phyloP scores from a whole-genome alignment of 441 rosid species.

The Aquilaria agallochum region DNA sequence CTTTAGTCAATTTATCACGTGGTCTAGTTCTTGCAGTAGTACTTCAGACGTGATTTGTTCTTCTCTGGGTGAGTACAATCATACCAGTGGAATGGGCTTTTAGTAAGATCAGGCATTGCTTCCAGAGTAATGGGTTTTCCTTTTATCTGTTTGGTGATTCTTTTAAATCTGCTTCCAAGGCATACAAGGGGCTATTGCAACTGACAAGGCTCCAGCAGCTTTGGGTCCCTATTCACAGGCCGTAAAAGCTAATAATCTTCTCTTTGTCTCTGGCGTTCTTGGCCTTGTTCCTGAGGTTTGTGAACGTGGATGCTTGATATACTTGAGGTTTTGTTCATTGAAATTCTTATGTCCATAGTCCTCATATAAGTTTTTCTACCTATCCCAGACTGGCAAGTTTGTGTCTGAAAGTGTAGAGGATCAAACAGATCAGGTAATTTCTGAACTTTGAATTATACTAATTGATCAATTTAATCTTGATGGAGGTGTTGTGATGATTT shows the following conservation, averaged over 20 bases:
- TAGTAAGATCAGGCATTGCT: neutral
- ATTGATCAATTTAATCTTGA: no score
- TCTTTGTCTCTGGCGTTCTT: constrained; percentile 82
- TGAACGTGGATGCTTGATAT: neutral
- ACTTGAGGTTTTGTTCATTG: neutral
- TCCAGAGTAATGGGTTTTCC: constrained; percentile 8
- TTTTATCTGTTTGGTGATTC: no score
- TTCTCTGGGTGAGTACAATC: neutral
- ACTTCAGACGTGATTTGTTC: neutral
- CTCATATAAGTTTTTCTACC: constrained; percentile 11
- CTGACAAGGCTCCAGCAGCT: constrained; percentile 94
- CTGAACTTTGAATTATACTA: no score
- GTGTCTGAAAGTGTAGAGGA: constrained; percentile 63
- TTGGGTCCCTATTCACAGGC: constrained; percentile 97
- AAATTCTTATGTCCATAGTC: neutral
- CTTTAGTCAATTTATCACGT: neutral
- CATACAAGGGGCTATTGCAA: constrained; percentile 62
- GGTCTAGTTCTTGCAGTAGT: neutral
- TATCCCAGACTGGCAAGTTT: constrained; percentile 69
- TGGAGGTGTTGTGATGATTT: no score
- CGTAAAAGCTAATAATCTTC: constrained; percentile 69
- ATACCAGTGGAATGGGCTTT: neutral
- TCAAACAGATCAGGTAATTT: constrained; percentile 82
- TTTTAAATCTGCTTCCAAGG: constrained; percentile 21
- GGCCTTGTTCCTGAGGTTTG: constrained; percentile 91